Base-by-base conservation (phyloP, 306 rosid species). In the Heteromeles arbutifolia region DNA sequence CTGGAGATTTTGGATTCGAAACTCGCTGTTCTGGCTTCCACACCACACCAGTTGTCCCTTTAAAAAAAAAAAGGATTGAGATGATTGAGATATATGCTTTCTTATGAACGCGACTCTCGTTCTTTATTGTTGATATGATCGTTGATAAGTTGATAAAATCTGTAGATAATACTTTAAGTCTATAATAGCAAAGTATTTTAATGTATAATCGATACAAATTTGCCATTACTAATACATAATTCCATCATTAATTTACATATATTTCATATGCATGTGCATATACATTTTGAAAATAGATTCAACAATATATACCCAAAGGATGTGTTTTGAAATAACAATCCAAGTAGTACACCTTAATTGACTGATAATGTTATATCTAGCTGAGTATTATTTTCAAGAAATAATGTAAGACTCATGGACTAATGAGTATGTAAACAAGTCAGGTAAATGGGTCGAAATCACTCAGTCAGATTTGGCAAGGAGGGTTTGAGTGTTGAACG, bases 401-500 rank as follows among this genome's bases (percentile, higher is more conserved):
- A 41, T 41, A 24, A 41, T 18, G 28, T 21, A 39, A 62, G 11
- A 19, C 11, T 32, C 21, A 9, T 9, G 44, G 21, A 18, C 18
- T 1, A 52, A 54, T 58, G 8, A 3, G 15, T 22, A 25, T 14
- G 28, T 28, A 0, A 62, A 14, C 0, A 17, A 28, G 39, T 62
- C 39, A 28, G 37, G 66, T 62, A 62, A 62, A 62, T 14, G 66
- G 61, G 85, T 81, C 72, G 37, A 62, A 25, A 69, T 54, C 69
- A 50, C 34, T 37, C 41, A 7, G 10, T 37, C 41, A 28, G 73
- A 69, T 19, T 57, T n/a, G 28, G 62, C 64, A 77, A 50, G 57
- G 32, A 65, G 72, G 17, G 54, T 32, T 25, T 76, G 75, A 77
- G 74, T 29, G 80, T 77, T 74, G 75, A 64, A 48, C 59, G 54